These are phyloP conservation scores for Scleroderma citrinum DNA, from an alignment of 768 basidiomycete genomes.

Conservation along the genomic window DNA sequence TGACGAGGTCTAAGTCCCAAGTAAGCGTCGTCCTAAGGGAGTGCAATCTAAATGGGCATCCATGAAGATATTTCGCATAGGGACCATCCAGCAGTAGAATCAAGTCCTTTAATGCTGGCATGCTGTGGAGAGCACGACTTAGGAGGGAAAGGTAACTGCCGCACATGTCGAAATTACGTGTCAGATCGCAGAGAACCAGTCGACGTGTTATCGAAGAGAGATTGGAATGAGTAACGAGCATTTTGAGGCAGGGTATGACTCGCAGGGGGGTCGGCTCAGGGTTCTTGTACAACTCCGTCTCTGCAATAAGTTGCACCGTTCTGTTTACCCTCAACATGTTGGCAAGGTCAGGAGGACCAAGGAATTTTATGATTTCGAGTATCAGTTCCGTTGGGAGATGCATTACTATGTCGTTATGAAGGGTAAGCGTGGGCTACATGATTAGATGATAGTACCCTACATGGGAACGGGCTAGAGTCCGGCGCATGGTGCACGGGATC, in stretches of 20 bases:
- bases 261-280: not conserved
- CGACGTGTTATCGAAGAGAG: slow-evolving; percentile 8
- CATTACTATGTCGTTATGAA: not conserved
- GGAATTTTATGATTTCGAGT: slow-evolving; percentile 4
- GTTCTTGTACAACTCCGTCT: slow-evolving; percentile 7
- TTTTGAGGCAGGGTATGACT: slow-evolving; percentile 10
- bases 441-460: not conserved
- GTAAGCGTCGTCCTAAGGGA: slow-evolving; percentile 19
- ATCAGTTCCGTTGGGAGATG: slow-evolving; percentile 7
- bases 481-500: no score
- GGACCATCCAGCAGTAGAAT: slow-evolving; percentile 19
- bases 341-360: slow-evolving; percentile 3
- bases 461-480: not conserved
- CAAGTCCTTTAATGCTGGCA: slow-evolving; percentile 19
- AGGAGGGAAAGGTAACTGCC: slow-evolving; percentile 10
- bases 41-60: slow-evolving; percentile 19
- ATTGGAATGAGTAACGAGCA: slow-evolving; percentile 4
- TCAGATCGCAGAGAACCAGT: slow-evolving; percentile 3
- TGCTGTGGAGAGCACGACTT: slow-evolving; percentile 15
- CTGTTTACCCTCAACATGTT: not conserved
- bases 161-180: not conserved
- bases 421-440: not conserved
- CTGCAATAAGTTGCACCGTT: slow-evolving; percentile 3
- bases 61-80: slow-evolving; percentile 13
- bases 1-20: slow-evolving; percentile 16